Conservation (phyloP, 176 grass and related monocot species). For the Tillandsia leiboldiana region DNA sequence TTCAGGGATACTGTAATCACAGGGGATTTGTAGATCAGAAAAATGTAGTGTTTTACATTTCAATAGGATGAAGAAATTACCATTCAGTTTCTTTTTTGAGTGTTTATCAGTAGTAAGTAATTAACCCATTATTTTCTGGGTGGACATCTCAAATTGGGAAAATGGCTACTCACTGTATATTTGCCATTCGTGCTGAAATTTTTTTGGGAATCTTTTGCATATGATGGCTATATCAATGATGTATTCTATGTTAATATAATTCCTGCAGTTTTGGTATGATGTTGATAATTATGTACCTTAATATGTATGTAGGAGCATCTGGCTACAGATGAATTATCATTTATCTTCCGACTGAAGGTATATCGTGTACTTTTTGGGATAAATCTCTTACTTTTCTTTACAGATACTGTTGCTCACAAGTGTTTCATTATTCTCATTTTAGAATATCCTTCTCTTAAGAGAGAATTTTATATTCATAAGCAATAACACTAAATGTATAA, state of each 20-base stretch:
- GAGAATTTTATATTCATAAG: no score
- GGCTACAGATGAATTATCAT: conserved; percentile 69
- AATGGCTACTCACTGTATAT: neutral
- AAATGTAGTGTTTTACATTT: neutral
- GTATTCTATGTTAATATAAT: neutral
- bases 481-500: no score
- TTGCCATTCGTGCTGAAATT: neutral
- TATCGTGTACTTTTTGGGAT: conserved; percentile 5
- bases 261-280: conserved; percentile 10
- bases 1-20: no score
- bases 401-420: neutral
- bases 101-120: neutral
- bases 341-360: conserved; percentile 94
- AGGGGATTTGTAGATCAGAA: neutral
- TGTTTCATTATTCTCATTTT: neutral
- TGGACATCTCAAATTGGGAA: no score
- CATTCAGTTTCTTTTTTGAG: neutral
- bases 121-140: neutral
- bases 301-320: conserved; percentile 79
- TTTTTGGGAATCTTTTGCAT: neutral
- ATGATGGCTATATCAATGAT: no score
- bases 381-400: neutral
- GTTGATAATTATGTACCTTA: conserved; percentile 30
- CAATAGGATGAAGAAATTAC: neutral
- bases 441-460: neutral